phyloP scores from a whole-genome alignment of 192 early-diverging fungal species.

The Phycomyces blakesleeanus region DNA sequence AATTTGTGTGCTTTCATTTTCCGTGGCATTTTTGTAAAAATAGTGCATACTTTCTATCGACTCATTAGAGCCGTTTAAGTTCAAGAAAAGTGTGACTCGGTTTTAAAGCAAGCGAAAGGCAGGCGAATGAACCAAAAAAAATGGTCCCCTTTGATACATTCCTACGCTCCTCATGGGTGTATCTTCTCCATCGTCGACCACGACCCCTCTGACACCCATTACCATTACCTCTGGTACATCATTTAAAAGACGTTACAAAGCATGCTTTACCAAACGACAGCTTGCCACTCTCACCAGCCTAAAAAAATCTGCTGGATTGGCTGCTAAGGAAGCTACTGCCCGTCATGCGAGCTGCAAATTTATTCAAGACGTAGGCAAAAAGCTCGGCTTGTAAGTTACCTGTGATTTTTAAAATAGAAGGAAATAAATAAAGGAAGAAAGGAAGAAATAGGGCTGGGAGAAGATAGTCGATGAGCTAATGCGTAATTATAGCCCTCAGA shows the following conservation, averaged over 20 bases:
- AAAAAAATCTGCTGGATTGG: constrained; percentile 12
- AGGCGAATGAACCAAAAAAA: neutral
- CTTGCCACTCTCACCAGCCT: constrained; percentile 15
- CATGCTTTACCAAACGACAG: constrained; percentile 27
- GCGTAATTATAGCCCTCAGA: constrained; percentile 44
- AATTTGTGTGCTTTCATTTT: too few relatives aligned
- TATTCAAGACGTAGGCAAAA: constrained; percentile 48
- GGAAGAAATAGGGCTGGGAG: too few relatives aligned
- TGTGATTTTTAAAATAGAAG: neutral
- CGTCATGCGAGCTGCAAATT: constrained; percentile 42
- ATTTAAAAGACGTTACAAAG: constrained; percentile 18
- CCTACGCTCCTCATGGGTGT: constrained; percentile 9
- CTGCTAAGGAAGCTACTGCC: constrained; percentile 20
- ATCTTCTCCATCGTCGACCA: constrained; percentile 10
- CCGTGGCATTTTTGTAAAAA: too few relatives aligned
- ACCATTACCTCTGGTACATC: constrained; percentile 15
- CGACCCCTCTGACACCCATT: constrained; percentile 11
- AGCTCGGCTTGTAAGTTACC: constrained; percentile 53
- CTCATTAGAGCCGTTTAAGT: neutral
- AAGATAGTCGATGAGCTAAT: too few relatives aligned
- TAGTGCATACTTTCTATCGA: neutral
- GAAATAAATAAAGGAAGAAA: neutral
- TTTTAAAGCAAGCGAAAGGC: neutral
- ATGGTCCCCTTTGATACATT: neutral
- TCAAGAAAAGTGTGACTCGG: constrained; percentile 4